Conservation (phyloP, 2,329 filamentous ascomycete genomes). For the Fusarium mangiferae region DNA sequence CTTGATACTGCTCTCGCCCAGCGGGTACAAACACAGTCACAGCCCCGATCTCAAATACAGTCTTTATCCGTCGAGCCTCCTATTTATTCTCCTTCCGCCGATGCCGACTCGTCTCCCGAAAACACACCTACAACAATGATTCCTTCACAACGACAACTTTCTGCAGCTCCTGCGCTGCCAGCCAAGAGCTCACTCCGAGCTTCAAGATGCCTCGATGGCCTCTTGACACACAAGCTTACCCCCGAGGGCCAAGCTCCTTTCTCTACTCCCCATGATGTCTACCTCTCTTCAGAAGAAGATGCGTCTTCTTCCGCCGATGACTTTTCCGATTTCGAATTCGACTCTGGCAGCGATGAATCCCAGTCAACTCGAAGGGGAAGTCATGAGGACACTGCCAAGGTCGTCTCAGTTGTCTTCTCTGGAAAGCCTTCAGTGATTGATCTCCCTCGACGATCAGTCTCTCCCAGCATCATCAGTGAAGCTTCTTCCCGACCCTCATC, state of each 20-base stretch:
- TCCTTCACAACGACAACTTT: constrained; percentile 39
- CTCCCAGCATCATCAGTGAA: constrained; percentile 51
- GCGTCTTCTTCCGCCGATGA: constrained; percentile 70
- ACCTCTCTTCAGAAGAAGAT: constrained; percentile 74
- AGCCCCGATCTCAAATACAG: constrained; percentile 40
- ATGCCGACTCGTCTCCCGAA: constrained; percentile 38
- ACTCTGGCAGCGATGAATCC: constrained; percentile 55
- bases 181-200: constrained; percentile 61
- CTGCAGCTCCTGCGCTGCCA: constrained; percentile 58
- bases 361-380: constrained; percentile 50
- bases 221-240: constrained; percentile 47
- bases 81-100: constrained; percentile 40
- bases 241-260: constrained; percentile 46
- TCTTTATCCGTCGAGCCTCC: constrained; percentile 41
- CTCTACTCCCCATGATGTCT: constrained; percentile 64
- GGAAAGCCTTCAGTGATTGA: constrained; percentile 69
- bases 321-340: constrained; percentile 65
- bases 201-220: constrained; percentile 53
- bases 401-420: constrained; percentile 68
- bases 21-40: constrained; percentile 28
- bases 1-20: constrained; percentile 33
- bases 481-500: constrained; percentile 42
- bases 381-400: constrained; percentile 66
- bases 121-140: constrained; percentile 45
- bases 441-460: constrained; percentile 58